Evolutionary conservation across 2,329 filamentous ascomycete genomes (phyloP).

Genomic region (Cladosporium sp.): DNA sequence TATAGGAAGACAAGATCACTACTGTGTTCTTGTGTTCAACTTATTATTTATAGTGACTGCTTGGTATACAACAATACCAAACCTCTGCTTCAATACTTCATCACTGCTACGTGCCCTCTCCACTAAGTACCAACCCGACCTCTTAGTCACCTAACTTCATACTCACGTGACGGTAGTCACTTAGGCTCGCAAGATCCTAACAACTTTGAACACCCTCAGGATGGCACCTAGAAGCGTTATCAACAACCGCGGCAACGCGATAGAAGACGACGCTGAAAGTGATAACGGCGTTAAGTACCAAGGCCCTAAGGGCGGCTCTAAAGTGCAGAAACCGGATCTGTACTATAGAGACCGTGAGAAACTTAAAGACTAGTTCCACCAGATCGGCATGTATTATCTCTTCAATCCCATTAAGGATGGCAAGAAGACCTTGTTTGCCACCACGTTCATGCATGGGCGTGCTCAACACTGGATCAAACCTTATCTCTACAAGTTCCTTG

Average conservation of each 20-base stretch:
- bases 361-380: not conserved
- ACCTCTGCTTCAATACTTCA: not conserved
- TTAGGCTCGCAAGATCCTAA: not conserved
- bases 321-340: not conserved
- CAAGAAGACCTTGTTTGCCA: not conserved
- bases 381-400: not conserved
- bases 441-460: not conserved
- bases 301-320: not conserved
- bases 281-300: too few relatives aligned
- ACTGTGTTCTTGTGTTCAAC: not conserved
- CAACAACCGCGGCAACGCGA: too few relatives aligned
- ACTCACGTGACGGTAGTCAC: not conserved
- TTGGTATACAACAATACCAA: conserved; percentile 12
- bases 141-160: conserved; percentile 3
- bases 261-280: too few relatives aligned
- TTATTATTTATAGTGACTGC: conserved; percentile 8
- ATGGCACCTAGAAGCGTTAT: too few relatives aligned
- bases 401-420: not conserved
- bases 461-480: not conserved
- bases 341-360: not conserved
- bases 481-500: not conserved
- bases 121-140: not conserved
- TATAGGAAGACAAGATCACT: conserved; percentile 1
- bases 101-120: not conserved
- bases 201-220: too few relatives aligned